These are phyloP conservation scores for Rhodosporidiobolus sp. DNA, from an alignment of 768 basidiomycete genomes.

Conservation along the genomic window DNA sequence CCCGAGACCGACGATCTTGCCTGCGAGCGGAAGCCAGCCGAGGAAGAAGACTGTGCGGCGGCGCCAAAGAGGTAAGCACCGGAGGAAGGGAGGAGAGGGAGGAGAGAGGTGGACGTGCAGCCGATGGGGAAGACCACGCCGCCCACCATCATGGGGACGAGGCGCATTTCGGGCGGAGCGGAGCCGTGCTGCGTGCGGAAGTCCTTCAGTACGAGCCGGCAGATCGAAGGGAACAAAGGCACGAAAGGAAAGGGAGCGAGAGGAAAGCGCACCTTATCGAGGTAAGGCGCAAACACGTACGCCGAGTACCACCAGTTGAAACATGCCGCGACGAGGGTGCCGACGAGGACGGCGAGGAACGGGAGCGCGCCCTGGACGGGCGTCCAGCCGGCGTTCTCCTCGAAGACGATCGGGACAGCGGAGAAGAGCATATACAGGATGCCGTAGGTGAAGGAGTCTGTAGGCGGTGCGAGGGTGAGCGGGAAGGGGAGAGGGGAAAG, in stretches of 20 bases:
- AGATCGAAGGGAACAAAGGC: conserved; percentile 26
- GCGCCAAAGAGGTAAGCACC: too few relatives aligned
- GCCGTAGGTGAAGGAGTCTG: conserved; percentile 6
- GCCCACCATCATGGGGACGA: conserved; percentile 50
- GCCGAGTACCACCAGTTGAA: conserved; percentile 41
- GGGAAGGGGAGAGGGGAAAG: conserved; percentile 3
- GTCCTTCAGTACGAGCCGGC: not conserved
- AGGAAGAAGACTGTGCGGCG: conserved; percentile 42
- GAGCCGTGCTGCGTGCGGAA: conserved; percentile 42
- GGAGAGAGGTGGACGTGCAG: too few relatives aligned
- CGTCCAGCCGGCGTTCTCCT: conserved; percentile 46
- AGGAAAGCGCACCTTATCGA: conserved; percentile 1
- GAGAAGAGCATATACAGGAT: conserved; percentile 1
- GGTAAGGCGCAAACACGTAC: conserved; percentile 8
- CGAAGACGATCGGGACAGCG: conserved; percentile 28
- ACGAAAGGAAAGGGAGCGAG: not conserved
- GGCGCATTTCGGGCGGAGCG: conserved; percentile 47
- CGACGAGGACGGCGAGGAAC: conserved; percentile 48
- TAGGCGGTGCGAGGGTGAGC: not conserved
- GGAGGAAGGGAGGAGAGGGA: too few relatives aligned
- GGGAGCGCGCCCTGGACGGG: conserved; percentile 45
- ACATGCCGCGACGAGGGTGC: conserved; percentile 46
- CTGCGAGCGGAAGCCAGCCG: conserved; percentile 46
- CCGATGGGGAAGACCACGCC: conserved; percentile 47
- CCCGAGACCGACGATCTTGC: conserved; percentile 45